Base-by-base conservation (phyloP, 495 filamentous ascomycete genomes). In the Coniosporium apollinis region DNA sequence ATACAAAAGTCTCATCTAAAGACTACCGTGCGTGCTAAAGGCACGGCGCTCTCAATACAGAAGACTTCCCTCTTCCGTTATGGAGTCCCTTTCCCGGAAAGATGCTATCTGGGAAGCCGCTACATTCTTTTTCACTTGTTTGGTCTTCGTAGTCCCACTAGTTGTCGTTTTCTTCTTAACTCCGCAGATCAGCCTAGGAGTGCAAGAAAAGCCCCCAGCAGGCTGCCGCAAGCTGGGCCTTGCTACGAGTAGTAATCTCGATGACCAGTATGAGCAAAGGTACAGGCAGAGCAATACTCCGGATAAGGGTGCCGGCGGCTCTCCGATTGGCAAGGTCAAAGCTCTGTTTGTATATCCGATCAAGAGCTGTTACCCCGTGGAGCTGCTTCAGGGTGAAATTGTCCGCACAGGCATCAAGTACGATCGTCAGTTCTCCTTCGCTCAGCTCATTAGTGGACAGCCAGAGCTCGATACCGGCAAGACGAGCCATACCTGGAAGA, bases 331-430 rank as follows among this genome's bases (percentile, higher is more conserved):
- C 67, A 65, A 51, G 15, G 62, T 94, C 44, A 83, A 84, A 53
- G 80, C 79, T 31, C 66, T 94, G 25, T 85, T 77, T 61, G 75
- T 82, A 26, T 92, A 86, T 52, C 87, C 87, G 0, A 59, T 94
- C 45, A 94, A 94, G 60, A 82, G 78, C 38, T 94, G 86, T 51
- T 62, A 66, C 41, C 81, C 77, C 10, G 72, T 94, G 14, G 82
- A 93, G 56, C 49, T 94, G 34, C 57, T 67, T 35, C 47, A 62
- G 34, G 73, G 70, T 28, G 70, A 73, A 33, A 66, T 92, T 3
- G 57, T 85, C 19, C 50, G 69, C 4, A 74, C 72, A 11, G 86
- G 86, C 3, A 64, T 96, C 30, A 65, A 79, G 51, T 79, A 76
- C 52, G 87, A 96, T 53, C 75, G 87, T 1, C 72, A 82, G 44